Evolutionary conservation across 257 asterid species (phyloP).

Genomic region (Leptodermis oblonga): DNA sequence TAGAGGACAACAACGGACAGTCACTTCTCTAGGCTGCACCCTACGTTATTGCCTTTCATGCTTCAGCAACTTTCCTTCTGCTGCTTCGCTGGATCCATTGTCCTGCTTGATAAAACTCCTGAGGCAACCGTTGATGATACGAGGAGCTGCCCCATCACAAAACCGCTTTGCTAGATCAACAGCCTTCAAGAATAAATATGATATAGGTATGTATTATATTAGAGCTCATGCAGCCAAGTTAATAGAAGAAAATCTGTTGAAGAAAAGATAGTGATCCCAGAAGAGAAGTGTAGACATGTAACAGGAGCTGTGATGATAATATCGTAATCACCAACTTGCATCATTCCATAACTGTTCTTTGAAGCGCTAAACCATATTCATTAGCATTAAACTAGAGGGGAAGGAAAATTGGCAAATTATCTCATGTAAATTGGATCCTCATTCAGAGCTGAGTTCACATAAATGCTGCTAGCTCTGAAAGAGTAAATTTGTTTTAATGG

Average conservation of each 20-base stretch:
- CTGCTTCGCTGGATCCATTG: slow-evolving; percentile 23
- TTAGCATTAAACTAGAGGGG: neutral
- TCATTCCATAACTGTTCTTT: neutral
- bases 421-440: neutral
- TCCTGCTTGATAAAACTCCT: slow-evolving; percentile 55
- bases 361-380: neutral
- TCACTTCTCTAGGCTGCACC: neutral
- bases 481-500: neutral
- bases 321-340: neutral
- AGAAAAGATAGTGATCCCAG: slow-evolving; percentile 1
- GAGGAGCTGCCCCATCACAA: slow-evolving; percentile 98
- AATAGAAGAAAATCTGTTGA: neutral
- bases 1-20: neutral
- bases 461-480: neutral
- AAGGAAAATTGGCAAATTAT: neutral
- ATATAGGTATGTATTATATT: slow-evolving; percentile 2
- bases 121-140: slow-evolving; percentile 81
- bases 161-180: slow-evolving; percentile 95
- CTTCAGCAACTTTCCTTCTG: slow-evolving; percentile 24
- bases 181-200: slow-evolving; percentile 46
- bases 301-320: neutral
- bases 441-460: neutral
- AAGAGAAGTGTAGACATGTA: slow-evolving; percentile 1
- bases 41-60: neutral
- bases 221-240: neutral